Percentiles rank a stretch among this genome's conserved stretches.
These are phyloP conservation scores for Ambrosia hybrid DNA, from an alignment of 140 eudicot genomes.

Conservation along the genomic window DNA sequence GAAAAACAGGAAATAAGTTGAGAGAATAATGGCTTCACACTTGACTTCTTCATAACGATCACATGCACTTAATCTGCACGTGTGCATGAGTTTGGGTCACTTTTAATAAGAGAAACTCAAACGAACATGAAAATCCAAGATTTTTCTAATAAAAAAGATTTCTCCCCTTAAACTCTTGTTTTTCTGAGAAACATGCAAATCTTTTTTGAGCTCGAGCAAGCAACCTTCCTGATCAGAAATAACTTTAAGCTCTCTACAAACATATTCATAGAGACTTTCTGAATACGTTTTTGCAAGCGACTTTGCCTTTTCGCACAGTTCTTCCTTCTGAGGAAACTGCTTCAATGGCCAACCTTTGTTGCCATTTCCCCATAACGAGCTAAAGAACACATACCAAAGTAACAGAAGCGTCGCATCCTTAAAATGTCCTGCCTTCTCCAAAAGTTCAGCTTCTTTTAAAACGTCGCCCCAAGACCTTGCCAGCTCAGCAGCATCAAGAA, in stretches of 20 bases:
- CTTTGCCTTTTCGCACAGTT: constrained; percentile 45
- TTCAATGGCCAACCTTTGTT: constrained; percentile 60
- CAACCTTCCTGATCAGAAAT: constrained; percentile 33
- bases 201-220: constrained; percentile 34
- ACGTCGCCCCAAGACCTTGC: constrained; percentile 52
- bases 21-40: no score
- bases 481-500: constrained; percentile 56
- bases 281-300: constrained; percentile 33
- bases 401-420: constrained; percentile 35
- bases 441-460: constrained; percentile 48
- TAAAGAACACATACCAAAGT: constrained; percentile 39
- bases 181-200: constrained; percentile 27
- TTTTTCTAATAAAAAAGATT: constrained; percentile 37
- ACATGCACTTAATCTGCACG: no score
- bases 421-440: background rate
- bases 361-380: constrained; percentile 44
- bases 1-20: no score
- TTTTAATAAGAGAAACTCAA: no score
- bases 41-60: no score
- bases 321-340: constrained; percentile 41
- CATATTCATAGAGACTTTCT: constrained; percentile 21
- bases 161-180: no score
- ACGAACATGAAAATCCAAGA: constrained; percentile 44
- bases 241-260: constrained; percentile 38
- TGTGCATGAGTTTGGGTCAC: no score